phyloP scores from a whole-genome alignment of 2,329 filamentous ascomycete species.

The Mycosphaerella sp. region DNA sequence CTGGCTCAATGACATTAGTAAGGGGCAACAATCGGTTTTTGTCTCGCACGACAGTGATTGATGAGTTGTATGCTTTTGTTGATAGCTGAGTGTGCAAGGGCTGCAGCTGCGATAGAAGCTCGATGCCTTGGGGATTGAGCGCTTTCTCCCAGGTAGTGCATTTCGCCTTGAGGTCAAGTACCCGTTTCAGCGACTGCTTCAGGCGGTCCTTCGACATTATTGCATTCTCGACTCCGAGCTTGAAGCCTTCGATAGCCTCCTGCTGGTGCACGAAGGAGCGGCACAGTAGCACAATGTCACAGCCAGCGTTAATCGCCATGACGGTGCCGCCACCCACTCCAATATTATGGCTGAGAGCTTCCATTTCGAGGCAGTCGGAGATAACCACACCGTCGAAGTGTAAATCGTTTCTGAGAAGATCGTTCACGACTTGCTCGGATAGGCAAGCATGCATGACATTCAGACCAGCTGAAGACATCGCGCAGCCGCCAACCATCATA shows the following conservation, averaged over 20 bases:
- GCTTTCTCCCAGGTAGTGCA: conserved; percentile 91
- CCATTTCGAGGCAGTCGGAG: conserved; percentile 95
- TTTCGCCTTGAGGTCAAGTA: conserved; percentile 72
- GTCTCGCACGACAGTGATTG: conserved; percentile 87
- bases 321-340: conserved; percentile 95
- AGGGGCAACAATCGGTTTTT: conserved; percentile 79
- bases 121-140: conserved; percentile 75
- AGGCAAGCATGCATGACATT: conserved; percentile 94
- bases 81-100: conserved; percentile 76
- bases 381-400: conserved; percentile 89
- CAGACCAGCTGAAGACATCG: conserved; percentile 83
- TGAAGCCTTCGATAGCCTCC: conserved; percentile 84
- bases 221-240: conserved; percentile 81
- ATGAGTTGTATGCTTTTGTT: conserved; percentile 79
- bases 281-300: conserved; percentile 83
- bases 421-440: conserved; percentile 87
- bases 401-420: conserved; percentile 78
- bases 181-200: conserved; percentile 69
- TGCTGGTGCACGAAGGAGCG: conserved; percentile 82
- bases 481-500: conserved; percentile 94
- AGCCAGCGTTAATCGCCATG: conserved; percentile 95
- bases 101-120: conserved; percentile 71
- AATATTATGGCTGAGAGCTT: conserved; percentile 88
- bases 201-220: conserved; percentile 79
- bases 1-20: conserved; percentile 70